Conservation (phyloP, 345 rosid genomes). For the Firmiana major region DNA sequence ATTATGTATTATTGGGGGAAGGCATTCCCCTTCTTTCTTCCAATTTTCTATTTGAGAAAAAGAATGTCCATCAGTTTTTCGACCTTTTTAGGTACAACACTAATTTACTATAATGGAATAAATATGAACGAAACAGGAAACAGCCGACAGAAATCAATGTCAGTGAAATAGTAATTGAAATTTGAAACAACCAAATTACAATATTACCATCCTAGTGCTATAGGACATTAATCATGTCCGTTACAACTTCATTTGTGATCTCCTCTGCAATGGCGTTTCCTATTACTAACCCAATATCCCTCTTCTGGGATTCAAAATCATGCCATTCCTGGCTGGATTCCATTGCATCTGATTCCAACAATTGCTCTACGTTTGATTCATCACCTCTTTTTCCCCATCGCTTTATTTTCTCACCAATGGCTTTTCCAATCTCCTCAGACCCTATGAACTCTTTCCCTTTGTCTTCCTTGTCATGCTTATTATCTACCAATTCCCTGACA, state of each 20-base stretch:
- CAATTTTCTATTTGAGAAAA: background rate
- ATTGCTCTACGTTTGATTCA: slow-evolving; percentile 19
- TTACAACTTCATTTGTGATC: slow-evolving; percentile 26
- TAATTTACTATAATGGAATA: background rate
- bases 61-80: background rate
- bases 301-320: slow-evolving; percentile 15
- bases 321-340: slow-evolving; percentile 38
- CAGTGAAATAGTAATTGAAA: background rate
- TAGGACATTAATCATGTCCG: slow-evolving; percentile 22
- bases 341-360: slow-evolving; percentile 23
- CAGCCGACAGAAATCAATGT: background rate
- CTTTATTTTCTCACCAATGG: slow-evolving; percentile 28
- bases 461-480: slow-evolving; percentile 22
- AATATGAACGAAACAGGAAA: background rate
- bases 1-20: no score
- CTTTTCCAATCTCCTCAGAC: slow-evolving; percentile 30
- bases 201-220: no score
- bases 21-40: no score
- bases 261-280: slow-evolving; percentile 44
- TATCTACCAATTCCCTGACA: slow-evolving; percentile 38
- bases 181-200: background rate
- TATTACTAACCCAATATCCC: slow-evolving; percentile 25
- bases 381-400: slow-evolving; percentile 27
- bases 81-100: background rate
- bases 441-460: slow-evolving; percentile 14